Conservation (phyloP, 2,329 filamentous ascomycete species). For the Apiospora phragmitis region DNA sequence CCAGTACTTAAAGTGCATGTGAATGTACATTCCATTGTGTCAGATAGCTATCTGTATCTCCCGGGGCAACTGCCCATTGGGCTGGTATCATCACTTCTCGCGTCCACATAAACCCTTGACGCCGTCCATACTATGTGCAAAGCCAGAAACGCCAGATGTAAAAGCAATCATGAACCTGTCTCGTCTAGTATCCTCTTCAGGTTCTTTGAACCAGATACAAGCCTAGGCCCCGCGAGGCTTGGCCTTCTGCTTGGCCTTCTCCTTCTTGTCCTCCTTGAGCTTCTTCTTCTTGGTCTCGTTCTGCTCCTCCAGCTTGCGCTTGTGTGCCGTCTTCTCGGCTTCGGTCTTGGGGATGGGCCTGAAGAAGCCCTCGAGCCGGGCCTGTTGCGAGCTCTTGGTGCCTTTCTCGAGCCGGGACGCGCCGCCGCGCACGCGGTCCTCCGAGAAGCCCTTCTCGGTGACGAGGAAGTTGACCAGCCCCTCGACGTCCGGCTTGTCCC, state of each 20-base stretch:
- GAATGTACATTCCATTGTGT: background rate
- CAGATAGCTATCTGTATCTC: background rate
- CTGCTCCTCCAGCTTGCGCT: slow-evolving; percentile 93
- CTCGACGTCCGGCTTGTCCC: slow-evolving; percentile 90
- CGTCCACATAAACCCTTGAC: background rate
- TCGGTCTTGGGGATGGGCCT: slow-evolving; percentile 88
- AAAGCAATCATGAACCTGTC: slow-evolving; percentile 4
- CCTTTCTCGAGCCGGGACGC: slow-evolving; percentile 84
- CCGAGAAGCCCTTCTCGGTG: slow-evolving; percentile 93
- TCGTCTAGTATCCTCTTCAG: background rate
- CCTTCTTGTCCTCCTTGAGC: slow-evolving; percentile 90
- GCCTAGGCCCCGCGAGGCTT: slow-evolving; percentile 70
- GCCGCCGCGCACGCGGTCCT: slow-evolving; percentile 83
- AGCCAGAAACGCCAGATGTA: slow-evolving; percentile 6
- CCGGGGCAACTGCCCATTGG: background rate
- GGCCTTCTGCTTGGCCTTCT: slow-evolving; percentile 87
- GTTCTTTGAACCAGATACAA: background rate
- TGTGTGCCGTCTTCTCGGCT: slow-evolving; percentile 78
- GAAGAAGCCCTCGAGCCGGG: slow-evolving; percentile 93
- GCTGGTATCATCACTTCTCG: background rate
- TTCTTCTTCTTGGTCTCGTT: slow-evolving; percentile 93
- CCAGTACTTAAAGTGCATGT: background rate
- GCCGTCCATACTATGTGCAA: background rate
- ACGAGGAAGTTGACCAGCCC: slow-evolving; percentile 89
- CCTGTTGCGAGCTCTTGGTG: slow-evolving; percentile 87